Evolutionary conservation across 805 yeast genomes (phyloP), one percentile per base, ranked within the genome.

Genomic region (Candida alai): DNA sequence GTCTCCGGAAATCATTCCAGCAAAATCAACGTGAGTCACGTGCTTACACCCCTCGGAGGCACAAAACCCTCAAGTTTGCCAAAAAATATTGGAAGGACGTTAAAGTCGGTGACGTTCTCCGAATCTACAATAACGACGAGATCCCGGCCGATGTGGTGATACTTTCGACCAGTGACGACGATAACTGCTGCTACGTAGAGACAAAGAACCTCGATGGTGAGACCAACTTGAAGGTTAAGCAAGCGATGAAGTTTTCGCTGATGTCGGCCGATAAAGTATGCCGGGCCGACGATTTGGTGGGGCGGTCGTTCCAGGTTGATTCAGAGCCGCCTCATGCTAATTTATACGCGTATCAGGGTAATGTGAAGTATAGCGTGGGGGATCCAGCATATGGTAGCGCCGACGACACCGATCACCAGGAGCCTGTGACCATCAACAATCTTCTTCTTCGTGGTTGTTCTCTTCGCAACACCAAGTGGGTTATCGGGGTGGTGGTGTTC

Each of bases 301-400:
- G 44, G 20, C 60, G 75, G 34, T 69, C 68, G 42, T 82, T 82
- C 45, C 74, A 81, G 74, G 60, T 84, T n/a, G 86, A 84, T 45
- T 74, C 84, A 62, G 93, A 84, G 60, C 90, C 88, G 6, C 94
- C 94, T 11, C 87, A 84, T 55, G 73, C 88, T 1, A 83, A 82
- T 51, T 62, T 84, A 43, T 84, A 84, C 55, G 70, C 79, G 26
- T 84, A 83, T 49, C 84, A 82, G 53, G 94, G 93, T 43, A 80
- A 78, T 45, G 49, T 81, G 19, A 42, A 35, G 13, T 62, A 62
- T 39, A 41, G 35, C 4, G n/a, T n/a, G n/a, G n/a, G n/a, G n/a
- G n/a, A n/a, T n/a, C n/a, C n/a, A n/a, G n/a, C n/a, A n/a, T n/a
- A n/a, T n/a, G n/a, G n/a, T n/a, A 20, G 23, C 18, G 32, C 29